phyloP scores from a whole-genome alignment of 371 early-diverging fungal genomes.

The Lichtheimia corymbifera region DNA sequence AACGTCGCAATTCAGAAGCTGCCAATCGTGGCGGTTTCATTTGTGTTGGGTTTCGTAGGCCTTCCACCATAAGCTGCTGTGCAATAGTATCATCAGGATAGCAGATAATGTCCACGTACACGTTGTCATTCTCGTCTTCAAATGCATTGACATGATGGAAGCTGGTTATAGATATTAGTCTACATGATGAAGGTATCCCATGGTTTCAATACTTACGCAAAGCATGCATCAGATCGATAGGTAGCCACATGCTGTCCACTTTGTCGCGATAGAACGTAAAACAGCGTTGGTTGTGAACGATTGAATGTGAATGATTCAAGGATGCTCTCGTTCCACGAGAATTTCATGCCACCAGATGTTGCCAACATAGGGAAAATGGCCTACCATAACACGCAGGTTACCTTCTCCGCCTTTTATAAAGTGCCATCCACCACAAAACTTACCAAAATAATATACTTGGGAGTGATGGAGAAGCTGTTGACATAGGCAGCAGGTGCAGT shows the following conservation, averaged over 20 bases:
- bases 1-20: conserved; percentile 62
- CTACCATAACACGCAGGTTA: conserved; percentile 12
- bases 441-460: conserved; percentile 68
- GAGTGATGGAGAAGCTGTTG: conserved; percentile 74
- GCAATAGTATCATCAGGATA: conserved; percentile 65
- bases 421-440: neutral
- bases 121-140: conserved; percentile 65
- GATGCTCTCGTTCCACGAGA: conserved; percentile 71
- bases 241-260: conserved; percentile 66
- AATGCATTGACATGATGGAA: conserved; percentile 78
- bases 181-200: neutral
- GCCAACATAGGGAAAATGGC: conserved; percentile 58
- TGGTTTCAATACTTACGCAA: conserved; percentile 42
- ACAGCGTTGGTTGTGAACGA: conserved; percentile 56
- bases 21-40: conserved; percentile 43
- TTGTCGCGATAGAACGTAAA: conserved; percentile 72
- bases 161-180: conserved; percentile 22
- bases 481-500: conserved; percentile 67
- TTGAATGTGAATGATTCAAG: conserved; percentile 68
- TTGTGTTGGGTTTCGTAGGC: conserved; percentile 50
- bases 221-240: conserved; percentile 62
- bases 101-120: conserved; percentile 65
- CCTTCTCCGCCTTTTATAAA: neutral
- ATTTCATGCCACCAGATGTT: conserved; percentile 64
- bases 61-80: conserved; percentile 57